phyloP scores from a whole-genome alignment of 345 rosid species.

The Heritiera fomes region DNA sequence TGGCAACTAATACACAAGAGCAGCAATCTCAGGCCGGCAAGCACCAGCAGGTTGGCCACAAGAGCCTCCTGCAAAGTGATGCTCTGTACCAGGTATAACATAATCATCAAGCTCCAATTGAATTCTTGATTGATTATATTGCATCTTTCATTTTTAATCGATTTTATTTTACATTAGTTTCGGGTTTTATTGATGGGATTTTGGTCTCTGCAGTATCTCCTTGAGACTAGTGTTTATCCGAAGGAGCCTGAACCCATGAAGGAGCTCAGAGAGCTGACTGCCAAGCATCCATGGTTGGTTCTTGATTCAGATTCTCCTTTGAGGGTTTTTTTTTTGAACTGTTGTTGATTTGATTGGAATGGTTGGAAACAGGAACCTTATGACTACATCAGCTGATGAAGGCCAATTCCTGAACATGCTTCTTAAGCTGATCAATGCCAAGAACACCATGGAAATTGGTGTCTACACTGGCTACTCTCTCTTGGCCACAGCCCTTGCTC shows the following conservation, averaged over 20 bases:
- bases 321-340: not conserved
- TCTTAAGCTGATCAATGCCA: constrained; percentile 90
- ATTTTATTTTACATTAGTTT: not conserved
- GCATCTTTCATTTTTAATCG: not conserved
- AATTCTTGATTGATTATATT: not conserved
- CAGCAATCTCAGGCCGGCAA: constrained; percentile 51
- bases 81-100: constrained; percentile 82
- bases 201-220: constrained; percentile 55
- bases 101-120: not conserved
- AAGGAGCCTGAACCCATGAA: constrained; percentile 94
- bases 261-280: constrained; percentile 90
- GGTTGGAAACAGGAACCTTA: constrained; percentile 68
- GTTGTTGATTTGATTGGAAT: not conserved
- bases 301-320: not conserved
- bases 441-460: constrained; percentile 99
- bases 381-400: constrained; percentile 98
- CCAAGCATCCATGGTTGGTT: constrained; percentile 90
- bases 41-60: constrained; percentile 94
- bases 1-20: constrained; percentile 55
- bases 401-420: constrained; percentile 95
- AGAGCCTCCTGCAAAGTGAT: constrained; percentile 87
- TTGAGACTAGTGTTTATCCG: constrained; percentile 97
- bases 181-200: not conserved
- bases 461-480: constrained; percentile 99
- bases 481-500: constrained; percentile 94